Conservation (phyloP, 176 grass and related monocot species). For the Lolium perenne region DNA sequence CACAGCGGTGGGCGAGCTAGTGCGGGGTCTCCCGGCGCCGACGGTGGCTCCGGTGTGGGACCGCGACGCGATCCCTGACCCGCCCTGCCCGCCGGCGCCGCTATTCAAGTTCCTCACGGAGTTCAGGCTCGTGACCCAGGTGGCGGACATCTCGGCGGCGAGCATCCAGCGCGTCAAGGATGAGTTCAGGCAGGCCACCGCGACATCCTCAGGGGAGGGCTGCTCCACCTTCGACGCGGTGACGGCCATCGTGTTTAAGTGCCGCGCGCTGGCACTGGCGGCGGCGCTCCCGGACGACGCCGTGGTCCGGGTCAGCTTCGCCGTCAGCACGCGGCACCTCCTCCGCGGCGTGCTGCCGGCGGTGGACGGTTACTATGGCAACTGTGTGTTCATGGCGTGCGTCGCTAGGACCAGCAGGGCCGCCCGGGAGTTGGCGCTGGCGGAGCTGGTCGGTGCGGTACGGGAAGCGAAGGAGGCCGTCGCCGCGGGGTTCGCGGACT, state of each 20-base stretch:
- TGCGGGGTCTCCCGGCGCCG: slow-evolving; percentile 55
- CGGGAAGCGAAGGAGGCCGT: slow-evolving; percentile 67
- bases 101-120: slow-evolving; percentile 32
- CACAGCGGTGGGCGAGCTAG: slow-evolving; percentile 66
- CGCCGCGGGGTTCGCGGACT: slow-evolving; percentile 53
- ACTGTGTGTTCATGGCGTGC: slow-evolving; percentile 70
- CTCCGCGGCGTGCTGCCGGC: slow-evolving; percentile 54
- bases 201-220: slow-evolving; percentile 30
- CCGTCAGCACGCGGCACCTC: slow-evolving; percentile 78
- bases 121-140: slow-evolving; percentile 67
- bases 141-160: slow-evolving; percentile 57
- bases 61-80: slow-evolving; percentile 55
- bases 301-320: slow-evolving; percentile 70
- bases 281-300: slow-evolving; percentile 41
- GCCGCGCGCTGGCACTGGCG: slow-evolving; percentile 50
- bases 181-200: slow-evolving; percentile 20
- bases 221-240: slow-evolving; percentile 84
- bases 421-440: slow-evolving; percentile 41
- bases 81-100: slow-evolving; percentile 32
- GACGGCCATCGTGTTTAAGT: slow-evolving; percentile 60
- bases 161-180: slow-evolving; percentile 59
- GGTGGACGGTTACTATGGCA: slow-evolving; percentile 72
- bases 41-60: slow-evolving; percentile 61
- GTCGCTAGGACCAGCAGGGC: slow-evolving; percentile 34
- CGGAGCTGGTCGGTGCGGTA: slow-evolving; percentile 58